Base-by-base conservation (phyloP, 495 filamentous ascomycete genomes). In the Neurospora sp. region DNA sequence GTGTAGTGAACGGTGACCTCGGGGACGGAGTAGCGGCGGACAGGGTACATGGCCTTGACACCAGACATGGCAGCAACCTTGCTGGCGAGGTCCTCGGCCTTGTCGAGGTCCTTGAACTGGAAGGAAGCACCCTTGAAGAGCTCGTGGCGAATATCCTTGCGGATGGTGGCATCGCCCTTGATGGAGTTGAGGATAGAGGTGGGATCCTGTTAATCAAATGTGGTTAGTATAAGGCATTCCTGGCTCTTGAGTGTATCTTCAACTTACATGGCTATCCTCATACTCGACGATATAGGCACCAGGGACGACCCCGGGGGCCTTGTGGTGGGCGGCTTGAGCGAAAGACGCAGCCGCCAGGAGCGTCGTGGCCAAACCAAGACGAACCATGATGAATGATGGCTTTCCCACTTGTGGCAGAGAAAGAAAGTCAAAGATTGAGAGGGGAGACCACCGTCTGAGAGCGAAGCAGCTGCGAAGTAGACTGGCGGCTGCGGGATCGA, bases 241-340 rank as follows among this genome's bases (percentile, higher is more conserved):
- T 31, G 70, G 70, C 39, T 40, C 61, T 35, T 16, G 66, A 42
- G 3, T 22, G 39, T 70, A 27, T 74, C 69, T 68, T 46, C 71
- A 72, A 71, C 80, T 75, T 79, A 85, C 84, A 77, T 81, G 77
- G 69, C 81, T 78, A 61, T 83, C 80, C 68, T 85, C 83, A 74
- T 85, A 85, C 73, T 86, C 84, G 68, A 86, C 80, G 73, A 86
- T 84, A 77, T 85, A 86, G 7, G 83, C 83, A 16, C 84, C 84
- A 22, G 82, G 75, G 69, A 86, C 74, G 40, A 77, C 71, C 4
- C 46, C 35, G 2, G 79, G 78, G 5, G 74, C 78, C 66, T 72
- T 69, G 74, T 68, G 70, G 70, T 73, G 31, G 75, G 76, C 73
- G 70, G 78, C 78, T 40, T 76, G 75, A 69, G 76, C 79, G 70